Base-by-base conservation (phyloP, 2,329 filamentous ascomycete species). In the Bipolaris oryzae region DNA sequence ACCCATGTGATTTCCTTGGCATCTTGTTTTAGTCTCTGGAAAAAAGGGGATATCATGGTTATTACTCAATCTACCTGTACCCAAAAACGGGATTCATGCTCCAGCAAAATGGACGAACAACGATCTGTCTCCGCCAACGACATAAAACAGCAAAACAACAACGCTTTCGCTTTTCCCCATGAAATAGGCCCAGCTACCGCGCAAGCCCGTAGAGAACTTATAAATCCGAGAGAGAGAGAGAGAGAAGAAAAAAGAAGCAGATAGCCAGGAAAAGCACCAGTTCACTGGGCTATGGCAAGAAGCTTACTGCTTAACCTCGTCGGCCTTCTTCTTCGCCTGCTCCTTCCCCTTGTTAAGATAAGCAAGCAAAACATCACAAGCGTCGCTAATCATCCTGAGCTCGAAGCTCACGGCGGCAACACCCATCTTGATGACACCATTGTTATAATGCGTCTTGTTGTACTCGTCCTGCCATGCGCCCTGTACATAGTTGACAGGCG, bases 381-480 rank as follows among this genome's bases (percentile, higher is more conserved):
- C 72, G 58, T 77, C 75, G 34, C 68, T 62, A 9, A 70, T 64
- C 38, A 77, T 68, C 68, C 74, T 76, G 37, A 78, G 53, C 71
- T 78, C 76, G 10, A 76, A 77, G 63, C 71, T 74, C 28, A 77
- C 61, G 6, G 74, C 50, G 2, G 75, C 74, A 61, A 74, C 75
- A 16, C 70, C 74, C 9, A 64, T 69, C 66, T 73, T 76, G 37
- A 77, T 63, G 11, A 76, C 42, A 10, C 74, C 74, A 16, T 75
- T 68, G 3, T 73, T 61, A 16, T 74, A 73, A 33, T 64, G 62
- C 13, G 74, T 76, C 71, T 77, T 77, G 55, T 64, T 67, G 65
- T 77, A 76, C 68, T 78, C 74, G 44, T 76, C 71, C 28, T 75
- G 60, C 68, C 71, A 78, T 6, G 76, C 76, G 31, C 62, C 62